These are phyloP conservation scores for Phytophthora sp. DNA, from an alignment of 352 stramenopile genomes.

Conservation along the genomic window DNA sequence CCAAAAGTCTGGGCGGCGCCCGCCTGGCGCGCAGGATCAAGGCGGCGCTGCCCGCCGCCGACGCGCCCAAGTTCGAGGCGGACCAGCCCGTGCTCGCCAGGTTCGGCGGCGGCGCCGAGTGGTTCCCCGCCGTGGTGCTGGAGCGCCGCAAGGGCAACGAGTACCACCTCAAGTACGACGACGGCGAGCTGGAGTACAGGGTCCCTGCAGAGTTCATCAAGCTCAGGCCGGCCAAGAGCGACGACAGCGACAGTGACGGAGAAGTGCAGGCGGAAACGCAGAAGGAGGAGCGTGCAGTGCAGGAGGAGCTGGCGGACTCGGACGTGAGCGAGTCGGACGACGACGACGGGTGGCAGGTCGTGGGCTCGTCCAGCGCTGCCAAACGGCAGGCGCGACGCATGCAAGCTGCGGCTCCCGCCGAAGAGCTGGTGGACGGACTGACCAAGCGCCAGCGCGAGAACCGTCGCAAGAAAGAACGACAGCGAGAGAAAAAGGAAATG, in stretches of 20 bases:
- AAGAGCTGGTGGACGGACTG: slow-evolving; percentile 50
- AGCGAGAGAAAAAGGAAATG: slow-evolving; percentile 79
- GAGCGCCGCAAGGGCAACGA: slow-evolving; percentile 78
- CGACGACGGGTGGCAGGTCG: slow-evolving; percentile 80
- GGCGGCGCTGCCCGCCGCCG: slow-evolving; percentile 20
- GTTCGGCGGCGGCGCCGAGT: slow-evolving; percentile 59
- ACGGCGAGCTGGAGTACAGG: slow-evolving; percentile 73
- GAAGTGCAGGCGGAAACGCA: slow-evolving; percentile 2
- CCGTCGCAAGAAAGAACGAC: slow-evolving; percentile 78
- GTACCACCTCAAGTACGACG: slow-evolving; percentile 83
- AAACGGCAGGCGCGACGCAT: slow-evolving; percentile 25
- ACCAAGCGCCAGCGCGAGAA: slow-evolving; percentile 85
- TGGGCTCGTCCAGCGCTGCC: slow-evolving; percentile 33
- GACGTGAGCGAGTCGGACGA: slow-evolving; percentile 42
- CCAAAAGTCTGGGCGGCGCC: slow-evolving; percentile 52
- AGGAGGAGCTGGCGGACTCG: slow-evolving; percentile 18
- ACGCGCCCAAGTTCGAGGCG: slow-evolving; percentile 34
- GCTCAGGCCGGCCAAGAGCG: slow-evolving; percentile 3
- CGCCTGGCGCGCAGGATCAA: slow-evolving; percentile 28
- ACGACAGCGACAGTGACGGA: slow-evolving; percentile 19
- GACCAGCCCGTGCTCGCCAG: slow-evolving; percentile 64
- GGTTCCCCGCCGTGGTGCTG: slow-evolving; percentile 68
- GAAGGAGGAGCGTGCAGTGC: slow-evolving; percentile 6
- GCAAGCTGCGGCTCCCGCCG: slow-evolving; percentile 9
- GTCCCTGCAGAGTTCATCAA: slow-evolving; percentile 68